Conservation (phyloP, 2,329 filamentous ascomycete genomes). For the Juglanconis sp. region DNA sequence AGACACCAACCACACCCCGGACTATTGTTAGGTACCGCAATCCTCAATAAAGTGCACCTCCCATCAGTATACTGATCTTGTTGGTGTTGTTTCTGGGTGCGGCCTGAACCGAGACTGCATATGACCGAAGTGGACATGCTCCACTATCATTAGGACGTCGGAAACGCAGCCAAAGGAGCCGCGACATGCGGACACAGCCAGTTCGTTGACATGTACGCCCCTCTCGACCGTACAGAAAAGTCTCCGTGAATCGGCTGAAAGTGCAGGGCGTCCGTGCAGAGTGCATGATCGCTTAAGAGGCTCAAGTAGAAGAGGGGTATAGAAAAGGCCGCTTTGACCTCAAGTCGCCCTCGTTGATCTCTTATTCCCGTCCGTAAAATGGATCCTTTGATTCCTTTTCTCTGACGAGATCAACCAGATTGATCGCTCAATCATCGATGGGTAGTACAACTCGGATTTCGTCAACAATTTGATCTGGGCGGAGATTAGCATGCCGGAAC, state of each 20-base stretch:
- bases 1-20: too few relatives aligned
- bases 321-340: neutral
- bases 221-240: neutral
- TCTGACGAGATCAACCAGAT: neutral
- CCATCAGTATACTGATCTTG: neutral
- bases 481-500: neutral
- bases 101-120: neutral
- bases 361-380: neutral
- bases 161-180: neutral
- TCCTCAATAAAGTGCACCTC: neutral
- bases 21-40: neutral
- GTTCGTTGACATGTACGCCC: neutral
- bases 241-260: neutral
- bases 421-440: conserved; percentile 13
- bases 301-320: neutral
- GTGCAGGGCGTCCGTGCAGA: neutral
- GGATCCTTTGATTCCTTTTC: neutral
- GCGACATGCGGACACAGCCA: neutral
- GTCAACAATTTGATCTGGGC: conserved; percentile 8
- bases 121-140: neutral
- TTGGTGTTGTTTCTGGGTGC: neutral
- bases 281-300: neutral
- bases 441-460: conserved; percentile 16
- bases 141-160: neutral
- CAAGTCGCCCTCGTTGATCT: neutral